A percentile compares a stretch with the other conserved stretches of the same genome.
Conservation (phyloP, 805 yeast species). For the Cyberlindnera veronae region DNA sequence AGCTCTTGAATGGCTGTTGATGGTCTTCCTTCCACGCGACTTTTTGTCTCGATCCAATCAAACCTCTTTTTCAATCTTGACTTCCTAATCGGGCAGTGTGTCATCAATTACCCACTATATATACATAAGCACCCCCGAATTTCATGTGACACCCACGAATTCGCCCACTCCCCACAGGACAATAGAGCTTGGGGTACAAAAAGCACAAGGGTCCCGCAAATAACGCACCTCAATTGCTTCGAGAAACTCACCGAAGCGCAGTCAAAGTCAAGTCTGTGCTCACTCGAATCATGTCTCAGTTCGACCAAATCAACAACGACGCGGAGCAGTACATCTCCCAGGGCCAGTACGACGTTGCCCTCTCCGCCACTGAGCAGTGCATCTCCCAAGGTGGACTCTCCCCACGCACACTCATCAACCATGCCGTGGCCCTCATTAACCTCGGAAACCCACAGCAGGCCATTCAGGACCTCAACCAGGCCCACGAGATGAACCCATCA, state of each 20-base stretch:
- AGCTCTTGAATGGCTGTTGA: background rate
- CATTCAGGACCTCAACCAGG: conserved; percentile 22
- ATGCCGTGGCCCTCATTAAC: conserved; percentile 20
- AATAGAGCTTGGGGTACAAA: background rate
- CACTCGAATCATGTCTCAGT: background rate
- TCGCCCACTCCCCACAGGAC: background rate
- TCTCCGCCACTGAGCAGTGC: conserved; percentile 11
- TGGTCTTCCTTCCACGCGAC: background rate
- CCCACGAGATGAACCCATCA: conserved; percentile 22
- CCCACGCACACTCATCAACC: conserved; percentile 21
- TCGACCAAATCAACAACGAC: conserved; percentile 11
- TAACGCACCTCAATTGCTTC: no score
- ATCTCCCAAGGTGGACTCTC: conserved; percentile 20
- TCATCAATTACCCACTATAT: background rate
- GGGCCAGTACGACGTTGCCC: conserved; percentile 13
- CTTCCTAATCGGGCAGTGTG: conserved; percentile 4
- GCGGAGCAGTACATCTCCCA: conserved; percentile 13
- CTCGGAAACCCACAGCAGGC: conserved; percentile 21
- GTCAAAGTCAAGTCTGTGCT: no score
- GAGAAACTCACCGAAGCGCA: no score
- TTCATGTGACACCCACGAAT: conserved; percentile 2
- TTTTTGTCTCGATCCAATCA: conserved; percentile 1
- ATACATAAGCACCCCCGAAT: conserved; percentile 1
- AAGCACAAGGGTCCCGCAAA: background rate
- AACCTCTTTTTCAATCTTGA: background rate